These are phyloP conservation scores for Babesia ovis DNA, from an alignment of 169 alveolate species.

Conservation along the genomic window DNA sequence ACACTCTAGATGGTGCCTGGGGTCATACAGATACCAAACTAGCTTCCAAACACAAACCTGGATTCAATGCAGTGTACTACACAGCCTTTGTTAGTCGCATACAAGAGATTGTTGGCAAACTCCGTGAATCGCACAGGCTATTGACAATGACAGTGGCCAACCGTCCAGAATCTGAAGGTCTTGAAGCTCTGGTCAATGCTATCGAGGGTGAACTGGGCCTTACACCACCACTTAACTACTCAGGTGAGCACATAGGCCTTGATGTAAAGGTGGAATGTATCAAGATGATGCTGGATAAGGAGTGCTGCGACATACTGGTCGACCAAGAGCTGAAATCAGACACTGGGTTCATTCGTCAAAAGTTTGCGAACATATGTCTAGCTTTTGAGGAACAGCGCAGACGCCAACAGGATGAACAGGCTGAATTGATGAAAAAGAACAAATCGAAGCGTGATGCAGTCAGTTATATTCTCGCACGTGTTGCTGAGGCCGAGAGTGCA, in stretches of 20 bases:
- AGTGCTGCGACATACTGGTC: neutral
- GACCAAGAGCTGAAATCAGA: slow-evolving; percentile 16
- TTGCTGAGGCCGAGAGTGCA: slow-evolving; percentile 60
- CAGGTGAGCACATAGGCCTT: neutral
- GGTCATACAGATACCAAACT: neutral
- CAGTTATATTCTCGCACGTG: slow-evolving; percentile 67
- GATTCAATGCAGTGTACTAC: neutral
- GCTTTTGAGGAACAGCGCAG: slow-evolving; percentile 54
- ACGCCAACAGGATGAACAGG: slow-evolving; percentile 62
- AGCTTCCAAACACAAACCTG: neutral
- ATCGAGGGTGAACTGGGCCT: neutral
- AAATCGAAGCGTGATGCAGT: slow-evolving; percentile 77
- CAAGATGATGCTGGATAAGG: slow-evolving; percentile 41
- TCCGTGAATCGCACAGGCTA: neutral
- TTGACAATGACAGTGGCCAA: slow-evolving; percentile 18
- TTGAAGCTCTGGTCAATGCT: neutral
- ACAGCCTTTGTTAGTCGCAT: slow-evolving; percentile 1
- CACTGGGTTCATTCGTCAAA: slow-evolving; percentile 25
- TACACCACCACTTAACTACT: neutral
- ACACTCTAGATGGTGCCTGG: neutral
- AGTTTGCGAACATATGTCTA: slow-evolving; percentile 15
- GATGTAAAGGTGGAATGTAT: slow-evolving; percentile 20
- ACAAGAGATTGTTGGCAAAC: neutral
- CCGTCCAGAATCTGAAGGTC: slow-evolving; percentile 32
- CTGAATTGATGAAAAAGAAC: slow-evolving; percentile 64